A percentile compares a stretch with the other conserved stretches of the same genome.
These are phyloP conservation scores for Linum usitatissimum DNA, from an alignment of 345 rosid species.

Conservation along the genomic window DNA sequence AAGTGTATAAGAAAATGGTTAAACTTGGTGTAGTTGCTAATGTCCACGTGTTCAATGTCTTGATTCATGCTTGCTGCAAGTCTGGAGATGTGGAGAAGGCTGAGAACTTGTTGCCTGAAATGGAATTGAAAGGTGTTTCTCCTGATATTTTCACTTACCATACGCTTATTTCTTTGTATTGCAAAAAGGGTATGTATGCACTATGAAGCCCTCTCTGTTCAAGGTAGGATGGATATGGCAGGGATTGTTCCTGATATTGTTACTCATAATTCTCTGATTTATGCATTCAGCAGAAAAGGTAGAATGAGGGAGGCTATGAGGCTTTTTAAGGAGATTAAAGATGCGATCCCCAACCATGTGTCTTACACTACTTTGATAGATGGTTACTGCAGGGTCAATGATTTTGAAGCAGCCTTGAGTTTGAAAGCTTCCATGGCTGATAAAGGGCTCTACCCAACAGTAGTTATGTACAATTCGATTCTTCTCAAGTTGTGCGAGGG, in stretches of 20 bases:
- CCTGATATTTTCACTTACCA: slow-evolving; percentile 68
- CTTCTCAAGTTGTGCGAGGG: slow-evolving; percentile 68
- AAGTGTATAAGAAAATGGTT: slow-evolving; percentile 66
- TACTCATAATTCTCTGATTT: slow-evolving; percentile 69
- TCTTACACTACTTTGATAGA: slow-evolving; percentile 83
- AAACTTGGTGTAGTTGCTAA: slow-evolving; percentile 58
- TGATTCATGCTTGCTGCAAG: slow-evolving; percentile 83
- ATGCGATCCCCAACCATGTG: slow-evolving; percentile 46
- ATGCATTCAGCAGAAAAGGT: slow-evolving; percentile 76
- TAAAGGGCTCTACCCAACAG: slow-evolving; percentile 56
- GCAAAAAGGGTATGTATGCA: slow-evolving; percentile 90
- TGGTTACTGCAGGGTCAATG: slow-evolving; percentile 71
- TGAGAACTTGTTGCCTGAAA: slow-evolving; percentile 56
- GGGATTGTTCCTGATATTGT: slow-evolving; percentile 63
- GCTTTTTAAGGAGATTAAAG: slow-evolving; percentile 64
- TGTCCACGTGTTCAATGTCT: slow-evolving; percentile 67
- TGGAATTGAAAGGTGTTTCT: slow-evolving; percentile 53
- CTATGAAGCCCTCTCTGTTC: slow-evolving; percentile 73
- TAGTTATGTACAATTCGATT: slow-evolving; percentile 71
- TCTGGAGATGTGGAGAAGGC: slow-evolving; percentile 62
- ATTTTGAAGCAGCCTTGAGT: slow-evolving; percentile 65
- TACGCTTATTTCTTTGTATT: slow-evolving; percentile 64
- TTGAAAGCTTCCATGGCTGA: slow-evolving; percentile 58
- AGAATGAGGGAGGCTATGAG: slow-evolving; percentile 83
- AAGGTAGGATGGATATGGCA: slow-evolving; percentile 71